Base-by-base conservation (phyloP, 495 filamentous ascomycete genomes). In the Astrothelium macrocarpum region DNA sequence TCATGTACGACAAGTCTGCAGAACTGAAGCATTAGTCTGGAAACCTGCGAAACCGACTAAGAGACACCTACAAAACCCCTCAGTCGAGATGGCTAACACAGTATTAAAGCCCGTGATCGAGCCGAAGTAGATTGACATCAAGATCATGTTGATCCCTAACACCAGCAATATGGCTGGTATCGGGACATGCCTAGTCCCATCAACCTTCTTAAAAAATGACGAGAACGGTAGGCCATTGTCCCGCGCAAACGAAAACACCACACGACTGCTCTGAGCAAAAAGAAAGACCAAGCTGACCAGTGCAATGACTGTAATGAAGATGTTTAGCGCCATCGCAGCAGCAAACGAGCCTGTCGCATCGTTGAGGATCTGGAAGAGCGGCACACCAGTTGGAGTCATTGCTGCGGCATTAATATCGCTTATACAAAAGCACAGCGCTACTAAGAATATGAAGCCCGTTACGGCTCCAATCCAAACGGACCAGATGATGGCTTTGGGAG, bases 1-100 rank as follows among this genome's bases (percentile, higher is more conserved):
- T 80, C 7, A 81, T 81, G 65, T 85, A 85, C 7, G 82, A 84
- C 16, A 84, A 71, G 68, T 84, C 79, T 82, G 45, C 10, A 49
- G n/a, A n/a, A n/a, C n/a, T n/a, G n/a, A n/a, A n/a, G n/a, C n/a
- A n/a, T n/a, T n/a, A n/a, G n/a, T n/a, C n/a, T n/a, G n/a, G n/a
- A n/a, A n/a, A n/a, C n/a, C n/a, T 49, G 5, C 23, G 45, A 49
- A 49, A 5, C 23, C 34, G 42, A 60, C 42, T 10, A 29, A 32
- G 23, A 59, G 26, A 56, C 34, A 62, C 72, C 78, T 71, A 81
- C 79, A 85, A 65, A 85, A 84, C 1, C 82, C 82, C 68, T 82
- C 77, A 0, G 81, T 84, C 0, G 81, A 74, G 58, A 84, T 84
- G 14, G 67, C 60, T 36, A 67, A 29, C 61, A 64, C 59, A 18